Percentiles rank a stretch among this genome's conserved stretches.
phyloP scores from a whole-genome alignment of 2,329 filamentous ascomycete species.

The Xylariaceae sp. region DNA sequence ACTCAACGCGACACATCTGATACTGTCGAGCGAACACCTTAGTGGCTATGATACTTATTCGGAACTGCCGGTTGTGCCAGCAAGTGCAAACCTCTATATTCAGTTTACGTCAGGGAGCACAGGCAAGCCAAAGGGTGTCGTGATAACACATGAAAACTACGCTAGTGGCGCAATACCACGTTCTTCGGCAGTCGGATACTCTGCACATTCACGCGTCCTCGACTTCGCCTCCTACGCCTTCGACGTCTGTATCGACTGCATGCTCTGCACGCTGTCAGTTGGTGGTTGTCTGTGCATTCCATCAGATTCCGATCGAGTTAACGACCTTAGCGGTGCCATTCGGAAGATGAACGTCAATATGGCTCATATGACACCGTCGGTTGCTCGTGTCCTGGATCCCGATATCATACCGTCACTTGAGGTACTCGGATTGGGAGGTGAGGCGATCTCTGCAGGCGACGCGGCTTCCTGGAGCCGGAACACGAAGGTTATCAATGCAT shows the following conservation, averaged over 20 bases:
- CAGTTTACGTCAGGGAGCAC: slow-evolving; percentile 70
- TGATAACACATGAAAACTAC: slow-evolving; percentile 52
- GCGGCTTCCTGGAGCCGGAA: slow-evolving; percentile 50
- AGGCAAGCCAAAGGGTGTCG: slow-evolving; percentile 64
- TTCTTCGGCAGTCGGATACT: slow-evolving; percentile 47
- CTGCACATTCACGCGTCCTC: slow-evolving; percentile 45
- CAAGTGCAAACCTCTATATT: slow-evolving; percentile 51
- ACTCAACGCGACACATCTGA: slow-evolving; percentile 37
- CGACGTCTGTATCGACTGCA: slow-evolving; percentile 57
- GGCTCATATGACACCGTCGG: slow-evolving; percentile 55
- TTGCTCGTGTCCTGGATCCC: slow-evolving; percentile 50
- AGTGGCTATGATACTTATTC: slow-evolving; percentile 21
- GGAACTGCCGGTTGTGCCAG: slow-evolving; percentile 40
- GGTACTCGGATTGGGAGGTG: slow-evolving; percentile 53
- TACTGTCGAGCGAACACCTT: slow-evolving; percentile 36
- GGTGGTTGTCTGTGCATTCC: slow-evolving; percentile 58
- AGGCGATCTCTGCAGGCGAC: slow-evolving; percentile 55
- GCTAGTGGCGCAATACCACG: slow-evolving; percentile 49
- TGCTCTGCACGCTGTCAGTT: slow-evolving; percentile 54
- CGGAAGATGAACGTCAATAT: slow-evolving; percentile 49
- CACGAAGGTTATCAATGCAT: slow-evolving; percentile 54
- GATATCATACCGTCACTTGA: slow-evolving; percentile 50
- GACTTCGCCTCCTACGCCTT: slow-evolving; percentile 58
- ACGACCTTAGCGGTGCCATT: slow-evolving; percentile 51
- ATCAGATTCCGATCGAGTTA: slow-evolving; percentile 56